Conservation (phyloP, 169 alveolate species). For the Plasmodium yoelii region DNA sequence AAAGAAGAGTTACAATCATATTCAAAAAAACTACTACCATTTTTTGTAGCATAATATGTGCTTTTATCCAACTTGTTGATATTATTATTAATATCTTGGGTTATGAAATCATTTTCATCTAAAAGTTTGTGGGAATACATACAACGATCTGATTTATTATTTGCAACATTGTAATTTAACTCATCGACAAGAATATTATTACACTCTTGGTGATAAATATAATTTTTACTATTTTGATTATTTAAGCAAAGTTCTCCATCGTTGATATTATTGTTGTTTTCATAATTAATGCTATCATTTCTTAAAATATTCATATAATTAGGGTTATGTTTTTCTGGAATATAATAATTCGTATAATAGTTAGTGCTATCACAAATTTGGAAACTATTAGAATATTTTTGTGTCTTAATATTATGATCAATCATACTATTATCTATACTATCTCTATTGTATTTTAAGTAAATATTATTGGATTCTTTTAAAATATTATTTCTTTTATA, state of each 20-base stretch:
- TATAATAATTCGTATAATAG: constrained; percentile 39
- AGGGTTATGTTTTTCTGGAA: constrained; percentile 28
- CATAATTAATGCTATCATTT: neutral
- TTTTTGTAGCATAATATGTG: constrained; percentile 14
- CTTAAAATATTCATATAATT: constrained; percentile 19
- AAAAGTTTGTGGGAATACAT: constrained; percentile 40
- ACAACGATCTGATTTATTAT: constrained; percentile 29
- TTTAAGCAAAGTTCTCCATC: constrained; percentile 24
- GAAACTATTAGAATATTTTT: constrained; percentile 60
- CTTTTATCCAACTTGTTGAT: constrained; percentile 29
- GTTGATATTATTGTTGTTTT: constrained; percentile 21
- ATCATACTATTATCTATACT: constrained; percentile 13
- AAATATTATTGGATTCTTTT: constrained; percentile 42
- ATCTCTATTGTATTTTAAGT: constrained; percentile 18
- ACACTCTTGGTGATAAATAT: constrained; percentile 11
- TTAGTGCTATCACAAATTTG: constrained; percentile 55
- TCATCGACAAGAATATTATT: constrained; percentile 24
- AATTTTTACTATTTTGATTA: constrained; percentile 18
- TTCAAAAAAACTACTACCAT: constrained; percentile 41
- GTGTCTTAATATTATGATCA: constrained; percentile 5
- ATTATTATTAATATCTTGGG: constrained; percentile 5
- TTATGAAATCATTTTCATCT: constrained; percentile 55
- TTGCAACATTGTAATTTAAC: constrained; percentile 24
- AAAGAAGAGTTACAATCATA: constrained; percentile 49
- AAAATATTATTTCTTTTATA: constrained; percentile 32